These are phyloP conservation scores for Tulasnella sp. DNA, from an alignment of 768 basidiomycete species.

Conservation along the genomic window DNA sequence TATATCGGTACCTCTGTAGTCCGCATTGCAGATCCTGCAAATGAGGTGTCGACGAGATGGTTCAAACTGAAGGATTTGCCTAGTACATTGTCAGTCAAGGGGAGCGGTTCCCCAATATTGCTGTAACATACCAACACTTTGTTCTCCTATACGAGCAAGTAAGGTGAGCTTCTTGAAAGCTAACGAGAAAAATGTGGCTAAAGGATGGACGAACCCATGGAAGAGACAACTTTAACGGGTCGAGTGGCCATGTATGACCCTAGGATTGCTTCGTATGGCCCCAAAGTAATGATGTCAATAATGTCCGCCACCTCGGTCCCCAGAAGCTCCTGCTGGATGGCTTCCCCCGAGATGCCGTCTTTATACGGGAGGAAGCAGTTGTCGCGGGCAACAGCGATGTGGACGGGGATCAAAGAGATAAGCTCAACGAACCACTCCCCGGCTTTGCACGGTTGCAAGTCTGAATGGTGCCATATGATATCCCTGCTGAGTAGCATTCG, in stretches of 20 bases:
- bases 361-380: conserved; percentile 61
- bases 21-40: conserved; percentile 62
- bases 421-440: conserved; percentile 64
- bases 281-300: conserved; percentile 42
- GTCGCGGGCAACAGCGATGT: conserved; percentile 56
- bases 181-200: not conserved
- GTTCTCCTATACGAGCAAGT: conserved; percentile 45
- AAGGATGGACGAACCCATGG: conserved; percentile 47
- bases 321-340: conserved; percentile 51
- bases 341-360: conserved; percentile 53
- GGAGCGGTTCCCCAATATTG: no score
- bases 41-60: conserved; percentile 61
- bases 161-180: not conserved
- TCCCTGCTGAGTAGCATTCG: conserved; percentile 40
- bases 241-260: conserved; percentile 59
- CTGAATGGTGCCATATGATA: conserved; percentile 34
- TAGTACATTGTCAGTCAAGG: not conserved
- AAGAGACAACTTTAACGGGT: conserved; percentile 63
- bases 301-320: conserved; percentile 46
- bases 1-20: conserved; percentile 34
- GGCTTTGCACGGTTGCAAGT: conserved; percentile 40
- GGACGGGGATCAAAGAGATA: conserved; percentile 61
- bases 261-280: conserved; percentile 64
- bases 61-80: conserved; percentile 55
- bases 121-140: conserved; percentile 49